phyloP scores from a whole-genome alignment of 2,329 filamentous ascomycete genomes.

The Talaromyces pinophilus region DNA sequence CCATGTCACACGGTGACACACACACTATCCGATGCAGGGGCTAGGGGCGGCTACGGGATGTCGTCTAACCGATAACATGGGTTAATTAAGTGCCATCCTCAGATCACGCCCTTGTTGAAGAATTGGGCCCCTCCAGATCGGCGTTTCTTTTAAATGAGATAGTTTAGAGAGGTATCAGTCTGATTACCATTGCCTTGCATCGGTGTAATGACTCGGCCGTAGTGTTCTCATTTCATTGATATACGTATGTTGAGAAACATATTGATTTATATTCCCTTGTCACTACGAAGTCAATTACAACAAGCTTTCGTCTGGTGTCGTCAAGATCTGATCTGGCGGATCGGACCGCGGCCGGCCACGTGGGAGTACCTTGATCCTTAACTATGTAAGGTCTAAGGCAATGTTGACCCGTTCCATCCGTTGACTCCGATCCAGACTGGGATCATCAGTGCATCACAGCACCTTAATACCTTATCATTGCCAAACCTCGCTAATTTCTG shows the following conservation, averaged over 20 bases:
- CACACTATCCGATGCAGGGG: not conserved
- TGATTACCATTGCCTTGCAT: not conserved
- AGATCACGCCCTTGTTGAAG: not conserved
- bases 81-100: not conserved
- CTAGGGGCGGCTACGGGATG: not conserved
- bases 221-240: not conserved
- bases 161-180: not conserved
- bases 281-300: not conserved
- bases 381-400: not conserved
- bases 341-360: not conserved
- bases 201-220: not conserved
- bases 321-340: not conserved
- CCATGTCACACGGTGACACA: no score
- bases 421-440: not conserved
- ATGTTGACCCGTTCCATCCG: not conserved
- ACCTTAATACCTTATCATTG: not conserved
- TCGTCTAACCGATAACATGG: not conserved
- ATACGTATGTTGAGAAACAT: not conserved
- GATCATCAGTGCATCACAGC: not conserved
- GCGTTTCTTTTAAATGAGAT: not conserved
- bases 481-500: not conserved
- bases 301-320: not conserved
- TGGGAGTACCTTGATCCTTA: not conserved
- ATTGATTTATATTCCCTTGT: not conserved
- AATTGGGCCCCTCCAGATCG: conserved; percentile 2